Evolutionary conservation across 805 yeast species (phyloP), one percentile per base, ranked within the genome.

Genomic region (Metschnikowia cerradonensis): DNA sequence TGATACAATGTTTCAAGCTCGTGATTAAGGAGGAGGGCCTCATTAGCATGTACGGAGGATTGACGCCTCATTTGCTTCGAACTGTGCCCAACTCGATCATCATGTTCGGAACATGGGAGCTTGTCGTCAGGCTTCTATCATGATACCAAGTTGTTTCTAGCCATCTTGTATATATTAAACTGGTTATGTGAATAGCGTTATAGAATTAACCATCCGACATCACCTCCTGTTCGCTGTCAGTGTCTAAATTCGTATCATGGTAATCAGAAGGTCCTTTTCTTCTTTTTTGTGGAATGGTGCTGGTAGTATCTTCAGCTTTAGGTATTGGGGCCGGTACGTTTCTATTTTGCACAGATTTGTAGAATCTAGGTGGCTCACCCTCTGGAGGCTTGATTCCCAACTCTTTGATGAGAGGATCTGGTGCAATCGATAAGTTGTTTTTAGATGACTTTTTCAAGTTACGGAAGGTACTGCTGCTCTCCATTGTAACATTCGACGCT

Each of bases 71-170:
- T 70, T 73, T 94, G 62, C 79, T 94, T 73, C 82, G 99, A 69
- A 94, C 99, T 0, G 99, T 94, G 47, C 99, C 99, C 3, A 94
- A 94, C 70, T 88, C 96, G 63, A 90, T 94, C 65, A 92, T 94
- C 60, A 94, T 94, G 99, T 94, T 94, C 74, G 99, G 99, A 42
- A 91, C 98, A 3, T 94, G 98, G 98, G 99, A 94, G 65, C 67
- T 94, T 34, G 73, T 73, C 23, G 78, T 73, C 11, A 60, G 75
- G 50, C 58, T 72, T 44, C 67, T 71, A 49, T 56, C 60, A 19
- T 56, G 44, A 41, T 40, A 43, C 36, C 31, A 20, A 11, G 14
- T 22, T 33, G 38, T 8, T 15, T 32, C 23, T 13, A 17, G 33
- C 34, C 35, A 35, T 37, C 45, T 35, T 54, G 56, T 54, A 55